Evolutionary conservation across 441 rosid genomes (phyloP), one percentile per base, ranked within the genome.

Genomic region (Adansonia gregorii): DNA sequence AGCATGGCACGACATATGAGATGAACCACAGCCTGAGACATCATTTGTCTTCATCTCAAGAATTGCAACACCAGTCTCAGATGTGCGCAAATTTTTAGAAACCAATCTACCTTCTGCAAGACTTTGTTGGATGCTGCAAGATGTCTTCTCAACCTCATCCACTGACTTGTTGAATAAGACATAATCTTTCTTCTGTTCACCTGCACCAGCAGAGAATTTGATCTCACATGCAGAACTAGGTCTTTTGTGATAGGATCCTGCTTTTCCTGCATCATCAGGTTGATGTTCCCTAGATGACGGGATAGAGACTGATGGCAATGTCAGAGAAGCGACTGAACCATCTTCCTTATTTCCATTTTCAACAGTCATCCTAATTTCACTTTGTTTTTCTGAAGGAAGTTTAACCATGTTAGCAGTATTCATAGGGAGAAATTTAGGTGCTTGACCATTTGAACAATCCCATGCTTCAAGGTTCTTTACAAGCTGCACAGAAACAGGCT

Each of bases 21-120:
- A 86, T 83, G 89, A 82, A 75, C 79, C 81, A 63, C 74, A 83
- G 73, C 82, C 85, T 56, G 85, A 80, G 68, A 73, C 80, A 77
- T 83, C 86, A 48, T 74, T 86, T 43, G 75, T 78, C 79, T 78
- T 88, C 68, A 82, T 79, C 76, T 78, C 82, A 73, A 54, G 12
- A 71, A 80, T 87, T 67, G 76, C 82, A 73, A 82, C 60, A 70
- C 75, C 70, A 65, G 74, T 67, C 60, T 76, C 81, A 43, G 61
- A 76, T 35, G 56, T 59, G 48, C 39, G 68, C 73, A 49, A 72
- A 67, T 76, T 78, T 49, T 73, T 73, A 58, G 83, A 75, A 75
- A 71, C 71, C 78, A 78, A 22, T 58, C 73, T 80, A 41, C 70
- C 80, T 58, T 59, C 81, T 46, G 78, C 82, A 72, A 31, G 72